These are phyloP conservation scores for Cubamyces lactineus DNA, from an alignment of 768 basidiomycete species.

Conservation along the genomic window DNA sequence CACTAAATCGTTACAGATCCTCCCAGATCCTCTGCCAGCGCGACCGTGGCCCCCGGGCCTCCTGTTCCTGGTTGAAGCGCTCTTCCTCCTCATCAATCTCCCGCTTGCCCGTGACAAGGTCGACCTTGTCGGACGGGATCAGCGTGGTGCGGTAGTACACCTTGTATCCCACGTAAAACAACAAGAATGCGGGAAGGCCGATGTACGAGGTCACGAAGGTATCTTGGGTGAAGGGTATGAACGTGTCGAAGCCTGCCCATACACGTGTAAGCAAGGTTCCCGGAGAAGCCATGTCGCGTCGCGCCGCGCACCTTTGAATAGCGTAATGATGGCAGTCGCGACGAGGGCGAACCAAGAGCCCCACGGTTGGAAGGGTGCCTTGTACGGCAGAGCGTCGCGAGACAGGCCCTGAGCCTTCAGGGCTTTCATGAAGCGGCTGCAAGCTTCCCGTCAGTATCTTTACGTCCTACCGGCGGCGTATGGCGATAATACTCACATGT, in stretches of 20 bases:
- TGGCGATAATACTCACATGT: constrained; percentile 48
- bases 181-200: constrained; percentile 39
- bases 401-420: constrained; percentile 47
- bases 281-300: constrained; percentile 28
- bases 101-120: constrained; percentile 60
- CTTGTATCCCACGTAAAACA: constrained; percentile 43
- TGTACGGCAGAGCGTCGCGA: constrained; percentile 48
- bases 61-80: constrained; percentile 49
- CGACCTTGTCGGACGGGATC: constrained; percentile 52
- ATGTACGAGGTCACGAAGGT: constrained; percentile 62
- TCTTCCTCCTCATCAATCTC: constrained; percentile 69
- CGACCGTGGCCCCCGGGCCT: constrained; percentile 29
- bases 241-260: constrained; percentile 41
- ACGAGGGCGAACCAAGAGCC: constrained; percentile 62
- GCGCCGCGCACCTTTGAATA: constrained; percentile 53
- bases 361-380: constrained; percentile 66
- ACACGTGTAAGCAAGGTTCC: constrained; percentile 24
- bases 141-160: constrained; percentile 38
- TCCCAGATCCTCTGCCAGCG: constrained; percentile 34
- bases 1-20: constrained; percentile 24
- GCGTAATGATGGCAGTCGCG: constrained; percentile 52
- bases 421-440: constrained; percentile 53
- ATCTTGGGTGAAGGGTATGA: constrained; percentile 51
- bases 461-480: too few relatives aligned
- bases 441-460: neutral